phyloP scores from a whole-genome alignment of 2,329 filamentous ascomycete species.

The Aspergillus tubingensis region DNA sequence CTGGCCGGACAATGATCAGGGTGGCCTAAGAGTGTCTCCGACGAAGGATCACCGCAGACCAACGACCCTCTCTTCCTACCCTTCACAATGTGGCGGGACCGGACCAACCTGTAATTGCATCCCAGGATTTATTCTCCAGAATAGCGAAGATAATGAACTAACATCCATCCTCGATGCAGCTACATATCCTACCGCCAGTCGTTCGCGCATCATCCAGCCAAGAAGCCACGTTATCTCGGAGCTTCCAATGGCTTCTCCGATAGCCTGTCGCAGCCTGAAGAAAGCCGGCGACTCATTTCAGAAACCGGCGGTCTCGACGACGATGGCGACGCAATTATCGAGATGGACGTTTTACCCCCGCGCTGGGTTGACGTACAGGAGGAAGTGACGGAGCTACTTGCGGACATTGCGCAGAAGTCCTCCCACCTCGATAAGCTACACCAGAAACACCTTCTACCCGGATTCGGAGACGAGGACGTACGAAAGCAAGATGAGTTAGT shows the following conservation, averaged over 20 bases:
- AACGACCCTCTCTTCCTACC: constrained; percentile 32
- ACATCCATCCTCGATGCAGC: constrained; percentile 51
- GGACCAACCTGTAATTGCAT: constrained; percentile 81
- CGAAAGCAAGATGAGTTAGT: constrained; percentile 84
- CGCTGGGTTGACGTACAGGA: constrained; percentile 95
- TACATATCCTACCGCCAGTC: constrained; percentile 99
- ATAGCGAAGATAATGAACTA: neutral
- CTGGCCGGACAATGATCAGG: constrained; percentile 19
- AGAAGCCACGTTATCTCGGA: constrained; percentile 71
- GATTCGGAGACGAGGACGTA: constrained; percentile 92
- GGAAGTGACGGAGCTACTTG: constrained; percentile 81
- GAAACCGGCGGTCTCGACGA: constrained; percentile 68
- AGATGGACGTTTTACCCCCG: constrained; percentile 95
- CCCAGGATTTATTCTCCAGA: neutral
- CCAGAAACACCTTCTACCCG: constrained; percentile 93
- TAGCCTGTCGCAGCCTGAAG: constrained; percentile 61
- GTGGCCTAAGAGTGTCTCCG: constrained; percentile 16
- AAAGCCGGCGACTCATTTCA: constrained; percentile 82
- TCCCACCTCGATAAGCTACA: constrained; percentile 87
- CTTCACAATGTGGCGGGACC: constrained; percentile 94
- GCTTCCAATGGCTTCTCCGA: constrained; percentile 64
- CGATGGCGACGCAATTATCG: constrained; percentile 92
- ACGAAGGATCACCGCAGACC: constrained; percentile 23
- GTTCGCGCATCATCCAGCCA: constrained; percentile 89
- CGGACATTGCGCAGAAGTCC: constrained; percentile 78